Evolutionary conservation across 108 stramenopile species (phyloP), one percentile per base, ranked within the genome.

Genomic region (Hondaea fermentalgiana): DNA sequence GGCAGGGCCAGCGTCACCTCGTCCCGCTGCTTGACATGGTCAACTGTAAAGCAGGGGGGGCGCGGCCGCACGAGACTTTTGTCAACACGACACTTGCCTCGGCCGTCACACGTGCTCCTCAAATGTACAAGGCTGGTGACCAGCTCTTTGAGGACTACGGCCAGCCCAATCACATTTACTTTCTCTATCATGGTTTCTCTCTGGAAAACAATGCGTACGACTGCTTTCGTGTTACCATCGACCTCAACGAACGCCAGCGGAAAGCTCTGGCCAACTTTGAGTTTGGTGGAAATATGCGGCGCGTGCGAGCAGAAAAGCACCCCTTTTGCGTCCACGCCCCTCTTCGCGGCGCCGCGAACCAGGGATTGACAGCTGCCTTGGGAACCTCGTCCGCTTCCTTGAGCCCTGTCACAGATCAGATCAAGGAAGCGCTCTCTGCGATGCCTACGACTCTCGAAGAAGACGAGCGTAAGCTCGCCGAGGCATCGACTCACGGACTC

Each of bases 11-110:
- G 69, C 91, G 95, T 12, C 95, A 96, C 87, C 90, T 96, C 43
- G 94, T 94, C n/a, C 96, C 96, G 4, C 83, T 96, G 89, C 91
- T 96, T 19, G 96, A 96, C 90, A 88, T 96, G 60, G 93, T 95
- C 55, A 92, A 94, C 89, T 93, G 94, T 89, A 47, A 87, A 17
- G 58, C 64, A 4, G 91, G 90, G 16, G 83, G 19, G 44, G 5
- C 29, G 12, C 21, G 58, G 16, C 59, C 93, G 19, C 94, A 95
- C 60, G 87, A 64, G 6, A 95, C 94, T 8, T 10, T 25, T 3
- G 43, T 90, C 87, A 92, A 93, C 35, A 44, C 35, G 0, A 44
- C 59, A 12, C 87, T 44, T n/a, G 58, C 21, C 44, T n/a, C 49
- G 23, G 88, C 96, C 28, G 93, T 94, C 35, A 95, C 96, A 5